Evolutionary conservation across 768 basidiomycete species (phyloP).

Genomic region (Amanita molliuscula): DNA sequence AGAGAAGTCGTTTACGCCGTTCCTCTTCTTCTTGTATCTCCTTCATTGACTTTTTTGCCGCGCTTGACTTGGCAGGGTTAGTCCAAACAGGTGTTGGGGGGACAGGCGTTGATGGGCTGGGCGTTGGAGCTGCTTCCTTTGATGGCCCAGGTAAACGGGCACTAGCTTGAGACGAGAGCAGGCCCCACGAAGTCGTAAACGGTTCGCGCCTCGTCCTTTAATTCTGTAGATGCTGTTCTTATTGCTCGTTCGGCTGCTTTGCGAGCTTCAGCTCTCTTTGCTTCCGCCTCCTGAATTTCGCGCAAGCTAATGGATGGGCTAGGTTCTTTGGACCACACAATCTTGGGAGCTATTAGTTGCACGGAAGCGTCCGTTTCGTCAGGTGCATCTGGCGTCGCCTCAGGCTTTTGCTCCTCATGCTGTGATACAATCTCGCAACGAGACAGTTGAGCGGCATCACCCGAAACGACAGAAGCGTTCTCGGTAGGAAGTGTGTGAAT

Average conservation of each 20-base stretch:
- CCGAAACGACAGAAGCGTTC: slow-evolving; percentile 1
- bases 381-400: not conserved
- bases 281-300: slow-evolving; percentile 93
- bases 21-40: slow-evolving; percentile 99
- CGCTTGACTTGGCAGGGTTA: slow-evolving; percentile 39
- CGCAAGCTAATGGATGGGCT: slow-evolving; percentile 58
- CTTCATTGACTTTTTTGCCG: slow-evolving; percentile 88
- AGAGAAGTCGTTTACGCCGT: slow-evolving; percentile 54
- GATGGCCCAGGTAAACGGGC: slow-evolving; percentile 26
- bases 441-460: slow-evolving; percentile 7
- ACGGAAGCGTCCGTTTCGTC: not conserved
- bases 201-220: slow-evolving; percentile 48
- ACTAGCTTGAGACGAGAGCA: slow-evolving; percentile 76
- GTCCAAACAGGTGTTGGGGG: slow-evolving; percentile 62
- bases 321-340: slow-evolving; percentile 55
- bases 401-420: not conserved
- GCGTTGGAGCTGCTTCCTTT: slow-evolving; percentile 28
- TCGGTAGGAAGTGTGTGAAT: slow-evolving; percentile 9
- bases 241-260: slow-evolving; percentile 58
- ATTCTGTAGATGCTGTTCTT: slow-evolving; percentile 28
- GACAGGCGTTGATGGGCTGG: slow-evolving; percentile 17
- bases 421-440: not conserved
- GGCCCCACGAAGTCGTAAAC: slow-evolving; percentile 74
- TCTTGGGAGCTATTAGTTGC: slow-evolving; percentile 24
- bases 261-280: slow-evolving; percentile 65